These are phyloP conservation scores for Exophiala phaeomuriformis DNA, from an alignment of 2,329 filamentous ascomycete species.

Conservation along the genomic window DNA sequence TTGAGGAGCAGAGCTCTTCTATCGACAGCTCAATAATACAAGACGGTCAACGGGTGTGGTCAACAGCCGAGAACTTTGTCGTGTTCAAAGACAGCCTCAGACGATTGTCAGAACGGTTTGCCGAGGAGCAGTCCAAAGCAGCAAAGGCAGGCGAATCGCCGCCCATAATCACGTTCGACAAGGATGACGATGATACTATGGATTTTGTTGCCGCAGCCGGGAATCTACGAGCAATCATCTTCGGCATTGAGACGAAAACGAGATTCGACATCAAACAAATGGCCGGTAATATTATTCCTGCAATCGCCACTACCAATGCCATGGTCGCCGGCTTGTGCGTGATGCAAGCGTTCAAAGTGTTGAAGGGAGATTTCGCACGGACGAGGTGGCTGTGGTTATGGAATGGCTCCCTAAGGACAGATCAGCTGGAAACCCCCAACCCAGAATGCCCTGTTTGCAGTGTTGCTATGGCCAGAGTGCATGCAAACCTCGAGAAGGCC, in stretches of 20 bases:
- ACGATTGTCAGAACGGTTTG: constrained; percentile 66
- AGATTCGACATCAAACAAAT: constrained; percentile 98
- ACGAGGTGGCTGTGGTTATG: constrained; percentile 83
- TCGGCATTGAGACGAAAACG: constrained; percentile 78
- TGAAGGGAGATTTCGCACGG: constrained; percentile 62
- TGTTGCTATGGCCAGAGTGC: constrained; percentile 59
- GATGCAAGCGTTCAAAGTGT: constrained; percentile 82
- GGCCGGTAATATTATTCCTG: constrained; percentile 98
- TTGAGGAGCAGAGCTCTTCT: constrained; percentile 48
- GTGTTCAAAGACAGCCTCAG: constrained; percentile 78
- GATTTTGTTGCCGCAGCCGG: constrained; percentile 89
- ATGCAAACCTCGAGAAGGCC: constrained; percentile 61
- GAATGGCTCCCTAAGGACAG: constrained; percentile 46
- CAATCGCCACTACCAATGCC: constrained; percentile 95
- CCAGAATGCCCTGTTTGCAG: constrained; percentile 78
- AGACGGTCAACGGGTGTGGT: constrained; percentile 73
- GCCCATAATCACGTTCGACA: constrained; percentile 80
- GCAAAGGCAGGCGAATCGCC: constrained; percentile 37
- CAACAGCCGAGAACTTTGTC: constrained; percentile 70
- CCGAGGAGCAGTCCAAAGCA: constrained; percentile 53
- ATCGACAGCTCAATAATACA: constrained; percentile 49
- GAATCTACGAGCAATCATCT: constrained; percentile 82
- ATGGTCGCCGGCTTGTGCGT: constrained; percentile 92
- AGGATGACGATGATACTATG: constrained; percentile 89
- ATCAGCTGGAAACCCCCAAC: constrained; percentile 61